These are phyloP conservation scores for Apophysomyces variabilis DNA, from an alignment of 371 early-diverging fungal genomes.

Conservation along the genomic window DNA sequence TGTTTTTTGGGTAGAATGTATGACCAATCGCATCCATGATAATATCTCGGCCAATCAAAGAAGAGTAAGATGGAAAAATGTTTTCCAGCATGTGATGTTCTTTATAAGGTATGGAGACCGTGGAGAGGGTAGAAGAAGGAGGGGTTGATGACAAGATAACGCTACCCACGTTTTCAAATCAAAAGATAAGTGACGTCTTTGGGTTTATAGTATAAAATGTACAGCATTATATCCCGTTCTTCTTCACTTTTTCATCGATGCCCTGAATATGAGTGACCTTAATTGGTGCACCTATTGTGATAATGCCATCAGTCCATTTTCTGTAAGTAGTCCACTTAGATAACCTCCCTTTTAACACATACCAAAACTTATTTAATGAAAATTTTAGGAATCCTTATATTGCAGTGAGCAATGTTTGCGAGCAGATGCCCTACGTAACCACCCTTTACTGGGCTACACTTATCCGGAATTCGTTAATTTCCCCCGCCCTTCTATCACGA, in stretches of 20 bases:
- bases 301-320: conserved; percentile 29
- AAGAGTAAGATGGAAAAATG: neutral
- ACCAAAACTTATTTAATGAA: neutral
- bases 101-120: conserved; percentile 6
- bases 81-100: conserved; percentile 11
- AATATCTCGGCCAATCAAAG: neutral
- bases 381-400: conserved; percentile 33
- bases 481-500: conserved; percentile 21
- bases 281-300: conserved; percentile 33
- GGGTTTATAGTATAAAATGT: neutral
- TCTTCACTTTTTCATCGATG: conserved; percentile 10
- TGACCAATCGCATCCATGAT: conserved; percentile 1
- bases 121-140: neutral
- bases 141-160: conserved; percentile 9
- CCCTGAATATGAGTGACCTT: conserved; percentile 25
- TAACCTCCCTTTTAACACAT: neutral
- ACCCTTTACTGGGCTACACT: conserved; percentile 32
- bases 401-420: conserved; percentile 35
- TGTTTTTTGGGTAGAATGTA: neutral
- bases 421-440: conserved; percentile 30
- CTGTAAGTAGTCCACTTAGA: conserved; percentile 16
- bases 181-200: conserved; percentile 11
- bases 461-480: conserved; percentile 36
- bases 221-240: neutral
- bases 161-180: conserved; percentile 4